Percentiles rank a stretch among this genome's conserved stretches.
Evolutionary conservation across 2,329 filamentous ascomycete genomes (phyloP).

Genomic region (Paraphoma sp.): DNA sequence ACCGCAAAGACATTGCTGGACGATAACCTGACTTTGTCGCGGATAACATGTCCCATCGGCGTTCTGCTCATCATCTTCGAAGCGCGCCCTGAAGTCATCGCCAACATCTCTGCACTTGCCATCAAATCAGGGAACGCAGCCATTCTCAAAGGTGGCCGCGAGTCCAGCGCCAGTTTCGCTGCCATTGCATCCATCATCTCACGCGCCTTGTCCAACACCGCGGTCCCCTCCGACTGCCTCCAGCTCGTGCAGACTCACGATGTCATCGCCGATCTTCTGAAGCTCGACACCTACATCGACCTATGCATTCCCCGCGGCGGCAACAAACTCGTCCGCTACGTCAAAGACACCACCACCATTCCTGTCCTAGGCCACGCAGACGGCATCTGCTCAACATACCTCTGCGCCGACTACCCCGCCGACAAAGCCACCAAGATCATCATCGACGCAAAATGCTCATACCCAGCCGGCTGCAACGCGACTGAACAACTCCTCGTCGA

Average conservation of each 20-base stretch:
- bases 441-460: constrained; percentile 91
- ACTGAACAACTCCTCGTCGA: constrained; percentile 92
- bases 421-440: constrained; percentile 77
- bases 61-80: constrained; percentile 99
- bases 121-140: constrained; percentile 98
- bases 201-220: constrained; percentile 71
- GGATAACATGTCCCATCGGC: constrained; percentile 92
- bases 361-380: constrained; percentile 96
- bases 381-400: constrained; percentile 86
- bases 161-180: constrained; percentile 93
- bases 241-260: constrained; percentile 95
- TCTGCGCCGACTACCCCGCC: constrained; percentile 78
- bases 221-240: constrained; percentile 84
- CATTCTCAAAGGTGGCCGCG: constrained; percentile 96
- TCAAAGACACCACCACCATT: constrained; percentile 90
- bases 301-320: constrained; percentile 92
- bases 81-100: constrained; percentile 95
- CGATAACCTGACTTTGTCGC: constrained; percentile 82
- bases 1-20: constrained; percentile 86
- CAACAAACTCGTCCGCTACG: constrained; percentile 87
- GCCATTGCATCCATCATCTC: constrained; percentile 89
- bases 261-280: constrained; percentile 85
- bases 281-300: constrained; percentile 86
- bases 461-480: constrained; percentile 94
- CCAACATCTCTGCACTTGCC: constrained; percentile 93